Base-by-base conservation (phyloP, 345 rosid species). In the Toxicodendron radicans region DNA sequence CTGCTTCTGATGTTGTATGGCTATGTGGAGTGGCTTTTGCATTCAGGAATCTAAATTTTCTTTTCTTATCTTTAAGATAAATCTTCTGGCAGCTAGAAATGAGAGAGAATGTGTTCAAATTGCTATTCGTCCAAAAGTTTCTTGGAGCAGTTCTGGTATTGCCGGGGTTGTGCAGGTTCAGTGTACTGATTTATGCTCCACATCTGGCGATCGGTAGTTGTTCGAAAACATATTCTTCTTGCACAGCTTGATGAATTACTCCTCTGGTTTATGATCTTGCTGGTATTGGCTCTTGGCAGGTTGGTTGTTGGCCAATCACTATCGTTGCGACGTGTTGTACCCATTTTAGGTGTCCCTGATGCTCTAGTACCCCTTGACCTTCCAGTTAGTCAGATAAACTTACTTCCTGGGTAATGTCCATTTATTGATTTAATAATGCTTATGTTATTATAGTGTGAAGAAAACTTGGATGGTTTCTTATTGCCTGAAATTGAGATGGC, bases 41-140 rank as follows among this genome's bases (percentile, higher is more conserved):
- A 32, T 78, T 78, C 72, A 51, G 62, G 32, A 63, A 71, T 75
- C 73, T 77, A 70, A 78, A 51, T 13, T 14, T 52, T 32, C 6
- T 51, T 71, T 52, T 73, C 71, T 64, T 75, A 33, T 73, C 79
- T 79, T 86, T 75, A 79, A 95, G 97, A 83, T 90, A 66, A 89
- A 86, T 83, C 97, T 95, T 68, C 85, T 95, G 83, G 98, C 97
- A 33, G 98, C 99, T 75, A 91, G 99, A 80, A 95, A 95, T 59
- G 99, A 95, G 85, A 87, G 97, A 81, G 99, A 95, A 75, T 90
- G 98, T 83, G 85, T 90, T 82, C 99, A 95, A 85, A 89, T 95
- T 56, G 97, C 98, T 53, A 43, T 95, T 76, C 98, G 93, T 73
- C 97, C 98, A 53, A 95, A 92, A 85, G 95, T 87, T 70, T 87